phyloP scores from a whole-genome alignment of 2,329 filamentous ascomycete genomes.

The Penicillium sp. region DNA sequence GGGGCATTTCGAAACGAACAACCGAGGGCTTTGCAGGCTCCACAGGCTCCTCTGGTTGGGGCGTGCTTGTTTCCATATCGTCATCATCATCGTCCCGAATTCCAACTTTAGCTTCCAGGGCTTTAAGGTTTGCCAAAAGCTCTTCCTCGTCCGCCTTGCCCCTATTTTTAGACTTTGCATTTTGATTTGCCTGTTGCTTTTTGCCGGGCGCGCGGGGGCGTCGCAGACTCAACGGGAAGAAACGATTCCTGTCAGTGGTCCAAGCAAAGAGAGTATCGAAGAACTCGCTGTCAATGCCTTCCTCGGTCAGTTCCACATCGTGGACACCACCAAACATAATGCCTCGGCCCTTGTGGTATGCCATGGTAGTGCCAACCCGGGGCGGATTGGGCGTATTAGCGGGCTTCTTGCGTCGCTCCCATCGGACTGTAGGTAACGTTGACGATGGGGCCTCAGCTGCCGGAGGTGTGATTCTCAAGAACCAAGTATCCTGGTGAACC shows the following conservation, averaged over 20 bases:
- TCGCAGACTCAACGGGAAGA: conserved; percentile 78
- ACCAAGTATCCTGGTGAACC: conserved; percentile 94
- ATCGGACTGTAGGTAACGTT: conserved; percentile 70
- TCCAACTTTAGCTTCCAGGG: conserved; percentile 72
- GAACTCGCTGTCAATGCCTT: conserved; percentile 95
- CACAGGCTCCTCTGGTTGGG: conserved; percentile 54
- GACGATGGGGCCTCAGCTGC: conserved; percentile 63
- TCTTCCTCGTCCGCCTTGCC: conserved; percentile 91
- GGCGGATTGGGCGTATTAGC: conserved; percentile 81
- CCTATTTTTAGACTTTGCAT: conserved; percentile 59
- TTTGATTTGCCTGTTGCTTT: conserved; percentile 49
- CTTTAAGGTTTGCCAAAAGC: conserved; percentile 78
- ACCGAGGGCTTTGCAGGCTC: conserved; percentile 58
- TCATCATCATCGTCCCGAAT: conserved; percentile 52
- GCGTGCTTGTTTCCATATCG: conserved; percentile 40
- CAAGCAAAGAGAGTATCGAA: conserved; percentile 90
- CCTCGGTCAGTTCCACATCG: conserved; percentile 85
- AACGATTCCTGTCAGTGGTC: conserved; percentile 93
- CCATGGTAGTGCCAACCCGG: conserved; percentile 88
- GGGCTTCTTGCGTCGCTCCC: conserved; percentile 91
- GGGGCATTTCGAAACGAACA: conserved; percentile 77
- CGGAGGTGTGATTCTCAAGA: conserved; percentile 75
- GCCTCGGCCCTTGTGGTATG: conserved; percentile 86
- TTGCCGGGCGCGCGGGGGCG: conserved; percentile 69
- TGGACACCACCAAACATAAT: conserved; percentile 94